Conservation (phyloP, 73 alveolate genomes). For the Paramecium octaurelia region DNA sequence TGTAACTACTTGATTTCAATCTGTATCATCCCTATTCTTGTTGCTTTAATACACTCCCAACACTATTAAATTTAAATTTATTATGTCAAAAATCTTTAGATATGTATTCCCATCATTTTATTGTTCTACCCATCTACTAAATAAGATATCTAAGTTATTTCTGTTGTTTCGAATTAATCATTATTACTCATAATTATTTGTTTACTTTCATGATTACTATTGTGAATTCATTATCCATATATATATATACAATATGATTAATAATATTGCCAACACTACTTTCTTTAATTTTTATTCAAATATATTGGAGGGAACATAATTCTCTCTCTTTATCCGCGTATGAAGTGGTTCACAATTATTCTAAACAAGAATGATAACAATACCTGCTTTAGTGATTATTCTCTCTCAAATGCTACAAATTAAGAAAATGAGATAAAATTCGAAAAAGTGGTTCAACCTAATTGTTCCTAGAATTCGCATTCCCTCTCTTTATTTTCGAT, state of each 20-base stretch:
- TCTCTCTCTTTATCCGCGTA: neutral
- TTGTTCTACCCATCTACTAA: neutral
- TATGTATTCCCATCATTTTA: neutral
- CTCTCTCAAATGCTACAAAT: neutral
- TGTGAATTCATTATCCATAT: no score
- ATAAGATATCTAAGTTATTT: neutral
- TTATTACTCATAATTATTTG: no score
- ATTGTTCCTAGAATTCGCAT: neutral
- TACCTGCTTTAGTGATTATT: neutral
- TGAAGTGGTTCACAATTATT: neutral
- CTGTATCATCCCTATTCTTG: neutral
- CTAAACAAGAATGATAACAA: neutral
- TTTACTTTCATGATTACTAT: neutral
- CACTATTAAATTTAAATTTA: neutral
- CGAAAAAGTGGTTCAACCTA: neutral
- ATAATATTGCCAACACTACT: neutral
- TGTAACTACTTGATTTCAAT: neutral
- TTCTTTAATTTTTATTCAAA: neutral
- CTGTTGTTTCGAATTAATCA: neutral
- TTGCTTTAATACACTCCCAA: neutral
- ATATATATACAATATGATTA: neutral
- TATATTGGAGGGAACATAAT: neutral
- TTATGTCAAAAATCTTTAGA: neutral
- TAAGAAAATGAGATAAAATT: neutral
- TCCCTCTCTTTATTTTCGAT: neutral